Conservation (phyloP, 768 basidiomycete genomes). For the Crassisporium funariophilum region DNA sequence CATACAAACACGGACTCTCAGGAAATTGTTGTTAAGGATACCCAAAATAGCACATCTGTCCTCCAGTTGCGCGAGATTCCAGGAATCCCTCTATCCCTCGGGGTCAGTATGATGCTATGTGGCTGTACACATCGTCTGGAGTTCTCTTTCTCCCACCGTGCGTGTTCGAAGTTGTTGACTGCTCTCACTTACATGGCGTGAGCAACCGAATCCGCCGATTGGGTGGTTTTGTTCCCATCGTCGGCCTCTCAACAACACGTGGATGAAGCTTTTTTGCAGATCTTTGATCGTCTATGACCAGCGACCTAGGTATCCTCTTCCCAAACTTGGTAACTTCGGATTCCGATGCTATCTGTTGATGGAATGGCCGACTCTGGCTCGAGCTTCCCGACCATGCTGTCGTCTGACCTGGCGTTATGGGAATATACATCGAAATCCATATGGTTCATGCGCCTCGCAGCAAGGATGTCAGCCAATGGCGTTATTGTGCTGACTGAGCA, state of each 20-base stretch:
- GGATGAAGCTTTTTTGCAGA: constrained; percentile 21
- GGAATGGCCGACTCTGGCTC: constrained; percentile 14
- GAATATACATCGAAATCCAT: constrained; percentile 15
- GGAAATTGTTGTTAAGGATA: constrained; percentile 1
- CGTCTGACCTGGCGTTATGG: constrained; percentile 20
- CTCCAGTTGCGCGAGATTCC: neutral
- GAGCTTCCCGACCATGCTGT: constrained; percentile 14
- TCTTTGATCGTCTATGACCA: constrained; percentile 14
- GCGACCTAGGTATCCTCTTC: constrained; percentile 3
- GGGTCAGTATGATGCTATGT: constrained; percentile 9
- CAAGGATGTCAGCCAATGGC: constrained; percentile 14
- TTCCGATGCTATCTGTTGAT: constrained; percentile 13
- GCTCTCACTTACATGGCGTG: constrained; percentile 9
- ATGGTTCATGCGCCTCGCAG: constrained; percentile 9
- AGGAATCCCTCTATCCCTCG: constrained; percentile 5
- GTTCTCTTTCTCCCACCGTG: constrained; percentile 17
- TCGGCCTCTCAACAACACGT: constrained; percentile 24
- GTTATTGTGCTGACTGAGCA: constrained; percentile 3
- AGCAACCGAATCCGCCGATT: constrained; percentile 21
- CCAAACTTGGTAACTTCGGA: constrained; percentile 11
- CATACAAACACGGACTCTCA: constrained; percentile 3
- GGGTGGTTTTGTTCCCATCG: constrained; percentile 18
- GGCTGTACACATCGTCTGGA: no score
- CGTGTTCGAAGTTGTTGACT: constrained; percentile 9
- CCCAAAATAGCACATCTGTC: constrained; percentile 11